Percentiles rank a stretch among this genome's conserved stretches.
These are phyloP conservation scores for Ceriops decandra DNA, from an alignment of 345 rosid species.

Conservation along the genomic window DNA sequence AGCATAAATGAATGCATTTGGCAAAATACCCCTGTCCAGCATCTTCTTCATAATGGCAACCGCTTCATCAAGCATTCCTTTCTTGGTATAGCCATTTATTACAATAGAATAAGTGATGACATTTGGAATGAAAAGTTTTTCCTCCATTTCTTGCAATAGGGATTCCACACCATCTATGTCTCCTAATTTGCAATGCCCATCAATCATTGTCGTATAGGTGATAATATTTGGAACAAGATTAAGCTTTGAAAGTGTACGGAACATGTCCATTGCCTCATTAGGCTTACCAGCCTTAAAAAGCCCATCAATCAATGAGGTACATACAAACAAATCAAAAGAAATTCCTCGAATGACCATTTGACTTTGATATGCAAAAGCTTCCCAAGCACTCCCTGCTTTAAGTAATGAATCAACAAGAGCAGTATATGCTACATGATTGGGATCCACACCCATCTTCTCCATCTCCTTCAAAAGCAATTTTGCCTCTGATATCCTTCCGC, in stretches of 20 bases:
- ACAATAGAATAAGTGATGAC: constrained; percentile 62
- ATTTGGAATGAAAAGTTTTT: constrained; percentile 45
- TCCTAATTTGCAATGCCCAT: constrained; percentile 69
- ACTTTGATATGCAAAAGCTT: constrained; percentile 62
- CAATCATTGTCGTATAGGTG: constrained; percentile 68
- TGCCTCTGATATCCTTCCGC: constrained; percentile 56
- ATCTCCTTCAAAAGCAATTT: constrained; percentile 57
- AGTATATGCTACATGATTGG: constrained; percentile 66
- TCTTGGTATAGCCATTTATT: constrained; percentile 65
- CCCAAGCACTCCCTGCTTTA: constrained; percentile 47
- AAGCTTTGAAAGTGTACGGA: constrained; percentile 40
- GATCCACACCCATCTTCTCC: constrained; percentile 60
- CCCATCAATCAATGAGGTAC: constrained; percentile 73
- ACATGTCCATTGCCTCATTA: constrained; percentile 56
- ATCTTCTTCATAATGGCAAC: constrained; percentile 49
- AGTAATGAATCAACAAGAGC: constrained; percentile 63
- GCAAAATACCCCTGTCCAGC: constrained; percentile 42
- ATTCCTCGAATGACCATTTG: constrained; percentile 77
- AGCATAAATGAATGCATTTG: constrained; percentile 55
- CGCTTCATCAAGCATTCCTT: constrained; percentile 71
- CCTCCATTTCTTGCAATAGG: constrained; percentile 56
- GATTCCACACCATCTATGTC: constrained; percentile 52
- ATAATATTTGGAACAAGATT: constrained; percentile 47
- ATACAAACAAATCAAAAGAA: constrained; percentile 66
- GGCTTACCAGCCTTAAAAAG: constrained; percentile 63